Evolutionary conservation across 768 basidiomycete species (phyloP), one percentile per base, ranked within the genome.

Genomic region (Lentinula aciculospora): DNA sequence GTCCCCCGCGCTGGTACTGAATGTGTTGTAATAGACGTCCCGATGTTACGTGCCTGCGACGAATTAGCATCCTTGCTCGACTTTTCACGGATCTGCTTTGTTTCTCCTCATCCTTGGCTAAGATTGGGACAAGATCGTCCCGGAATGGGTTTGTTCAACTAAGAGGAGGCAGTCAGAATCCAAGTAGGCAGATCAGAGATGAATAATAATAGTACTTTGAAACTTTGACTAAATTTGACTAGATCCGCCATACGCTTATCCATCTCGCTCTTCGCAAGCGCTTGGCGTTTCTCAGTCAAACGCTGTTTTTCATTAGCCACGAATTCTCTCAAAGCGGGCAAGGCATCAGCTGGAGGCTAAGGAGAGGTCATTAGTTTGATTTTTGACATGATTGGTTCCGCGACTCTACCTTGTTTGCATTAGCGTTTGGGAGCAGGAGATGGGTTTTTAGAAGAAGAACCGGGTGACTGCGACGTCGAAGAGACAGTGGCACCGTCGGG

Each of bases 101-200:
- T 74, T 92, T 96, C 53, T 89, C 88, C 70, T 92, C 92, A 66
- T 96, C 92, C 73, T 97, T 98, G 40, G 96, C 88, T 23, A 98
- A 75, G 66, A 98, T 94, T 3, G 89, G 81, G 17, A 98, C 88
- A 53, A 98, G 81, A 67, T 98, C 96, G 28, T 93, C 91, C n/a
- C 13, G 96, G 95, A 62, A 98, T 94, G 17, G 92, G 93, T 68
- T 94, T 89, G 69, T 95, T 96, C 50, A 96, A 82, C 92, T 95
- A 21, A 4, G 32, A 63, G 8, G 58, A 28, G 60, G 47, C 53
- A 25, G 9, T 56, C 28, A 19, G 19, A 49, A 32, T 54, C 17
- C 23, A 42, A 1, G 23, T 17, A 4, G 27, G 29, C 4, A 2
- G 28, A 23, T 27, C 4, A 23, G 15, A 19, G 15, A 37, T 31